Base-by-base conservation (phyloP, 1,284 basidiomycete genomes). In the Rhodotorula sp. region DNA sequence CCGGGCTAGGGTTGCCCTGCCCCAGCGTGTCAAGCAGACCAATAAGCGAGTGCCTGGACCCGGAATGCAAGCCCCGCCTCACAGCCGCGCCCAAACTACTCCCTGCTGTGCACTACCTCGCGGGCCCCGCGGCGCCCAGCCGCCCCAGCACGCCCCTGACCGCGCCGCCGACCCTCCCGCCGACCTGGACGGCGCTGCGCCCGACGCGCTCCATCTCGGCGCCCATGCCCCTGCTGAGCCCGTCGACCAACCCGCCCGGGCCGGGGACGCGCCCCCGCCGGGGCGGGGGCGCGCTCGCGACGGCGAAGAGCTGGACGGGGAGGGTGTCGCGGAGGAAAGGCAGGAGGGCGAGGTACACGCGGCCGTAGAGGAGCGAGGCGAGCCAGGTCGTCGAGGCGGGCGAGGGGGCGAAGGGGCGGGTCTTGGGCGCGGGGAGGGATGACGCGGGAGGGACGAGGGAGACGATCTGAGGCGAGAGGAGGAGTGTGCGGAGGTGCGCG, bases 341-440 rank as follows among this genome's bases (percentile, higher is more conserved):
- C 25, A 73, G 57, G 25, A 51, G 50, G 13, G 60, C 19, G n/a
- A 97, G 90, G 79, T 94, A 97, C 34, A 94, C 87, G 80, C 94
- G 92, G 56, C 94, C 94, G 92, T 94, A 97, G 48, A 94, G 88
- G 64, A 96, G 82, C 0, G 90, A 92, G 17, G 92, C 91, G 59
- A 95, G 85, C 94, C 94, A 96, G 21, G 94, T 86, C 66, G 90
- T 85, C 8, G 91, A 93, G 7, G 91, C 89, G 74, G 92, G 89
- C 9, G 92, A 79, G 74, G 91, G 90, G 80, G 88, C 82, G 81
- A 96, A 96, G 70, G 84, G 86, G 58, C 94, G 85, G 25, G 91
- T 86, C 25, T 84, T 82, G 50, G 90, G 81, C 15, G 88, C 85
- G 1, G 89, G 87, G 39, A 21, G 22, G 21, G 50, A 5, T 3